Evolutionary conservation across 306 rosid genomes (phyloP).

Genomic region (Phaseolus lunatus): DNA sequence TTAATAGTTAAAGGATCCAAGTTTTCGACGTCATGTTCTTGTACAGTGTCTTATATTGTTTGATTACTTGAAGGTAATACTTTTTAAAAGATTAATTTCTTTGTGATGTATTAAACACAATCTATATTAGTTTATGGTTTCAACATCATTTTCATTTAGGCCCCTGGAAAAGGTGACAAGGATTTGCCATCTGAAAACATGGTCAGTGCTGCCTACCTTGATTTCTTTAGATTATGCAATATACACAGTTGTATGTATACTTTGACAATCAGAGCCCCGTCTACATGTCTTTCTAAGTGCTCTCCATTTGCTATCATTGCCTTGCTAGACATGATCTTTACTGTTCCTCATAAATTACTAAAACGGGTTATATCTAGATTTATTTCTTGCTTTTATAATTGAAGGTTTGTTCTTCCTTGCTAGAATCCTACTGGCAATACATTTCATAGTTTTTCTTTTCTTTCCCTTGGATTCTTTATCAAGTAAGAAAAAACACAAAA

Average conservation of each 20-base stretch:
- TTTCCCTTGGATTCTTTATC: not conserved
- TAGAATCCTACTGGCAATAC: not conserved
- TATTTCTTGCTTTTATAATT: not conserved
- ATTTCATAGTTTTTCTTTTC: not conserved
- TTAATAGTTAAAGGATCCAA: conserved; percentile 87
- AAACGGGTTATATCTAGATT: not conserved
- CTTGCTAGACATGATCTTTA: not conserved
- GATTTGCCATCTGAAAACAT: conserved; percentile 89
- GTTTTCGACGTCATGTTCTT: conserved; percentile 93
- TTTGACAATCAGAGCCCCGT: conserved; percentile 12
- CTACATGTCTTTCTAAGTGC: conserved; percentile 22
- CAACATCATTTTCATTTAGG: conserved; percentile 60
- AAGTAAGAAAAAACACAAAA: not conserved
- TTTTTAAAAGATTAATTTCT: conserved; percentile 17
- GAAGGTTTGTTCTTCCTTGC: not conserved
- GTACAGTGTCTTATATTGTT: conserved; percentile 96
- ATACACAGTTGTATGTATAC: conserved; percentile 10
- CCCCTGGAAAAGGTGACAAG: conserved; percentile 91
- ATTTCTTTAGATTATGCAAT: conserved; percentile 26
- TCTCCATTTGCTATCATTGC: not conserved
- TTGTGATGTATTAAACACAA: not conserved
- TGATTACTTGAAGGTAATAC: conserved; percentile 85
- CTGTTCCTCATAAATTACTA: not conserved
- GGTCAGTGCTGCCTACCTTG: conserved; percentile 63
- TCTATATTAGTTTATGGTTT: conserved; percentile 38